Base-by-base conservation (phyloP, 805 yeast genomes). In the Wickerhamiella lipophila region DNA sequence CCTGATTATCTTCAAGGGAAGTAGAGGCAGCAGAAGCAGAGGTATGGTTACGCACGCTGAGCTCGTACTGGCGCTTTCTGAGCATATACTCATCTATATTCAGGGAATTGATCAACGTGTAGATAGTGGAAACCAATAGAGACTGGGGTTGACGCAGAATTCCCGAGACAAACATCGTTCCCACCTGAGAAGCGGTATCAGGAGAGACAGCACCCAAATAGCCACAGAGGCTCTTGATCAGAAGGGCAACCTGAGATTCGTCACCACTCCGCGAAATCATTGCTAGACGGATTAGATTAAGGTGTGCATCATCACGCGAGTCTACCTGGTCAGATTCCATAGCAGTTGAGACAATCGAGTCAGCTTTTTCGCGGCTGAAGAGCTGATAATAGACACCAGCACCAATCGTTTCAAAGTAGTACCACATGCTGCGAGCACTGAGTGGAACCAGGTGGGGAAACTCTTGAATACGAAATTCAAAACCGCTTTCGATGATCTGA, bases 41-140 rank as follows among this genome's bases (percentile, higher is more conserved):
- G n/a, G 50, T 18, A n/a, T n/a, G n/a, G n/a, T n/a, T n/a, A n/a
- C 16, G 6, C 7, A 39, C 22, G 12, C 39, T 23, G 12, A 21
- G 32, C 34, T 47, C 49, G 16, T 29, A 46, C 21, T 23, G 54
- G 35, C 29, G 32, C 25, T 49, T 54, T 47, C 50, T 49, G 43
- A 52, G 30, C 29, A 27, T 49, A 47, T 56, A 59, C 42, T 56
- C 74, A 13, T 73, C 79, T 47, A 71, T 75, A 46, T 80, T 75
- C 27, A 89, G 65, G 51, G 83, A 63, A 60, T 92, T 92, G 16
- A 83, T 77, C 54, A 89, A 70, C 0, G 94, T 79, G 64, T 92
- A 92, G 46, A 92, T 78, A 1, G 89, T 75, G 6, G 95, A 80
- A 7, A 87, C 83, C 19, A 83, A 79, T 1, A 84, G 77, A 60